phyloP scores from a whole-genome alignment of 257 asterid genomes.

The Solanum lycopersicoides region DNA sequence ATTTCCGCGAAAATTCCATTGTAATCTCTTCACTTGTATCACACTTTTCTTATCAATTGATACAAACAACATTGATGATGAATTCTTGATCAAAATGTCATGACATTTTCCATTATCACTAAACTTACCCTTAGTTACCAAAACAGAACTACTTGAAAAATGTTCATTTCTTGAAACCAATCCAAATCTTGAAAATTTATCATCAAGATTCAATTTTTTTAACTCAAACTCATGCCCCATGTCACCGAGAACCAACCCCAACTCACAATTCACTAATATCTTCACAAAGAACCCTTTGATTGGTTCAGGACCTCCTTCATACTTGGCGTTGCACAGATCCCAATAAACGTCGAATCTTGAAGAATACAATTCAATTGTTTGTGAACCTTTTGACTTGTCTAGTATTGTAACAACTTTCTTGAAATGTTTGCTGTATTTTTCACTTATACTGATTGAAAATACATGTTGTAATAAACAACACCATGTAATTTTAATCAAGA shows the following conservation, averaged over 20 bases:
- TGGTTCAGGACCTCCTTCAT: conserved; percentile 60
- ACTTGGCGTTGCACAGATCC: conserved; percentile 57
- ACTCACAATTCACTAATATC: conserved; percentile 36
- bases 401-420: neutral
- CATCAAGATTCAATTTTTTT: conserved; percentile 9
- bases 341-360: conserved; percentile 38
- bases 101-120: conserved; percentile 41
- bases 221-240: conserved; percentile 18
- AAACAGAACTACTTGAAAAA: conserved; percentile 35
- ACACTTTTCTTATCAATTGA: conserved; percentile 54
- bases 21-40: conserved; percentile 52
- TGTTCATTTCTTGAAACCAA: conserved; percentile 41
- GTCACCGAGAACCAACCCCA: conserved; percentile 44
- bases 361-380: conserved; percentile 18
- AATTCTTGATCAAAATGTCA: conserved; percentile 36
- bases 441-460: conserved; percentile 31
- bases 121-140: conserved; percentile 49
- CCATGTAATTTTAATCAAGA: conserved; percentile 53
- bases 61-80: conserved; percentile 20
- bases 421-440: conserved; percentile 22
- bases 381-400: conserved; percentile 26
- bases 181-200: conserved; percentile 6
- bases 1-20: conserved; percentile 89
- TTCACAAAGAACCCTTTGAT: conserved; percentile 30
- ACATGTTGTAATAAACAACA: conserved; percentile 20